Evolutionary conservation across 2,329 filamentous ascomycete species (phyloP).

Genomic region (Pyricularia sp.): DNA sequence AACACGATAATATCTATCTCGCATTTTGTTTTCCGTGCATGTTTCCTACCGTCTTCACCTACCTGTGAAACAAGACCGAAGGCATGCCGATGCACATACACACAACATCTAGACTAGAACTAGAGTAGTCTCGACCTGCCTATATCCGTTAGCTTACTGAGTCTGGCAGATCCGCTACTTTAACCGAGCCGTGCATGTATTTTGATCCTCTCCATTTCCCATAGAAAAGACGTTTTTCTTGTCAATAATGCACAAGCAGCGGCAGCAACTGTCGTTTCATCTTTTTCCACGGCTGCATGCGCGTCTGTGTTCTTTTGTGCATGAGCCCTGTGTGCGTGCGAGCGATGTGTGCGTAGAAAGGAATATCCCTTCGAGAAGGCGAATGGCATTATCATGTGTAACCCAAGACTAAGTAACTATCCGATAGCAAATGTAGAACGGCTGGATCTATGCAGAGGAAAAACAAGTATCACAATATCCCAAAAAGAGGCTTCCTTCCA

Average conservation of each 20-base stretch:
- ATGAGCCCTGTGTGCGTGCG: no score
- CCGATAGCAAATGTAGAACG: neutral
- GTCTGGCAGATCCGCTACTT: no score
- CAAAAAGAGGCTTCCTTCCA: neutral
- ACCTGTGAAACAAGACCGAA: neutral
- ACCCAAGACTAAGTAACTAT: neutral
- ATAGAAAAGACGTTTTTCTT: no score
- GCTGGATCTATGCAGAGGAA: neutral
- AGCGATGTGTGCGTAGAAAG: neutral
- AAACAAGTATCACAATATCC: neutral
- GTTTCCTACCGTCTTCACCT: neutral
- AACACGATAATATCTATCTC: no score
- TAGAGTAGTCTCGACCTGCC: no score
- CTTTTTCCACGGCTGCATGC: neutral
- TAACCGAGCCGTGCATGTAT: no score
- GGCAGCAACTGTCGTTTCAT: neutral
- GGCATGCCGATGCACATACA: neutral
- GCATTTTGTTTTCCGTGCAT: neutral
- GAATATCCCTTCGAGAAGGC: neutral
- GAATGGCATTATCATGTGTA: neutral
- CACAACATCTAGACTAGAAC: no score
- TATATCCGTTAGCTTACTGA: no score
- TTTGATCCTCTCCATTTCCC: no score
- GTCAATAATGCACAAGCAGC: no score
- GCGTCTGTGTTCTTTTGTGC: neutral